A percentile compares a stretch with the other conserved stretches of the same genome.
These are phyloP conservation scores for Leccinum variicolor DNA, from an alignment of 768 basidiomycete species.

Conservation along the genomic window DNA sequence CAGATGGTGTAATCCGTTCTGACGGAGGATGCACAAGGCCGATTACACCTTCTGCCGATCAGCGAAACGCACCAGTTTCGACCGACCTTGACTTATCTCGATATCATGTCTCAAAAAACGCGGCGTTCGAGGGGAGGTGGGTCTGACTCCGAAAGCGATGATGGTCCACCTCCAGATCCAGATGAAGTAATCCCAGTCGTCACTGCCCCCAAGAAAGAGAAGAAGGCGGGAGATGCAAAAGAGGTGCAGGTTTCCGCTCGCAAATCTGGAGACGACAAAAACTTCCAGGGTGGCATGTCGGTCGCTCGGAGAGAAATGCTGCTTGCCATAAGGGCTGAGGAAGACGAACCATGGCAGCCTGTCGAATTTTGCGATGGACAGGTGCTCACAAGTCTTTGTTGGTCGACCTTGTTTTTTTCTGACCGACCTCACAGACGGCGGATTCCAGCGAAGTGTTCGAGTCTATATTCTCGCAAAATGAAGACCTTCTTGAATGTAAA, in stretches of 20 bases:
- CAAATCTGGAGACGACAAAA: constrained; percentile 60
- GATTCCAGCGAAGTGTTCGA: constrained; percentile 59
- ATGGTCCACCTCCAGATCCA: constrained; percentile 76
- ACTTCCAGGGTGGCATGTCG: constrained; percentile 65
- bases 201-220: constrained; percentile 50
- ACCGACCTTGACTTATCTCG: constrained; percentile 79
- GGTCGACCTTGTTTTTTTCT: constrained; percentile 4
- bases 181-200: constrained; percentile 57
- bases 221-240: constrained; percentile 55
- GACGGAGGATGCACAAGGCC: constrained; percentile 40
- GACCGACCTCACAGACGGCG: constrained; percentile 42
- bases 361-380: constrained; percentile 62
- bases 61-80: constrained; percentile 78
- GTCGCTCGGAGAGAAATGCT: constrained; percentile 74
- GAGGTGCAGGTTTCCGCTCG: constrained; percentile 78
- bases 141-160: constrained; percentile 68
- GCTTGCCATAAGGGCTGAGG: constrained; percentile 65
- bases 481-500: constrained; percentile 49
- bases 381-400: constrained; percentile 38
- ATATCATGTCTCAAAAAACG: constrained; percentile 62
- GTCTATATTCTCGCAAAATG: constrained; percentile 57
- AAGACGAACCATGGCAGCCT: constrained; percentile 74
- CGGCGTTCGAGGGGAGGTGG: constrained; percentile 48
- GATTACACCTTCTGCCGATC: constrained; percentile 75
- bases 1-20: constrained; percentile 6